Conservation (phyloP, 2,329 filamentous ascomycete species). For the Colletotrichum eleusines region DNA sequence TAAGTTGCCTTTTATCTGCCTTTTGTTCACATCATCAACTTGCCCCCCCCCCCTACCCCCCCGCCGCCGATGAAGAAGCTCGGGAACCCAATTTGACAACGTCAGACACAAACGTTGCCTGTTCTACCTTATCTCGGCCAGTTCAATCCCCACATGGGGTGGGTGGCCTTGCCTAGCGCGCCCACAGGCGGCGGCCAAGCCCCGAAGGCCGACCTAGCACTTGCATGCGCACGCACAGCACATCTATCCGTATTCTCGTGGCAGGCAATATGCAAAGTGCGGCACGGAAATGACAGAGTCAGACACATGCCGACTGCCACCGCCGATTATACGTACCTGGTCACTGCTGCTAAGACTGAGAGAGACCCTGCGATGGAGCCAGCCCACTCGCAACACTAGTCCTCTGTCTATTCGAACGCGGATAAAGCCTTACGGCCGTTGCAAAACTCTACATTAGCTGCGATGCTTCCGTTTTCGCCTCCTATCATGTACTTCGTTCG, state of each 20-base stretch:
- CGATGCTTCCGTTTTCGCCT: slow-evolving; percentile 1
- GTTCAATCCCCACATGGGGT: background rate
- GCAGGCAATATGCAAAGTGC: slow-evolving; percentile 15
- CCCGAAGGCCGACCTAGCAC: slow-evolving; percentile 2
- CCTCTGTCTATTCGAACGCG: background rate
- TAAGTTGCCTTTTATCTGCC: too few species aligned
- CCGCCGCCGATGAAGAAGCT: slow-evolving; percentile 1
- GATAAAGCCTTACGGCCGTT: slow-evolving; percentile 18
- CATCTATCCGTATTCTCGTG: background rate
- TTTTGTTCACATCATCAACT: background rate
- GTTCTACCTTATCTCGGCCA: slow-evolving; percentile 7
- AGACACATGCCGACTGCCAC: background rate
- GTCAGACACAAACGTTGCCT: slow-evolving; percentile 6
- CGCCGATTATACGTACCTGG: background rate
- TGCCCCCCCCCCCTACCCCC: background rate
- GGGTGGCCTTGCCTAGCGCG: background rate
- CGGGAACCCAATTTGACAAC: background rate
- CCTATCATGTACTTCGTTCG: background rate
- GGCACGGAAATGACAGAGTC: slow-evolving; percentile 24
- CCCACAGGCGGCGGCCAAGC: slow-evolving; percentile 7
- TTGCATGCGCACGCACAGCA: slow-evolving; percentile 6
- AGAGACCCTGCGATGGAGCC: background rate
- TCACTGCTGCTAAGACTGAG: background rate
- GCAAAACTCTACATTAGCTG: background rate
- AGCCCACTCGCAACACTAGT: too few species aligned